Evolutionary conservation across 1,139 yeast species (phyloP), one percentile per base, ranked within the genome.

Genomic region (Hansenula sp.): DNA sequence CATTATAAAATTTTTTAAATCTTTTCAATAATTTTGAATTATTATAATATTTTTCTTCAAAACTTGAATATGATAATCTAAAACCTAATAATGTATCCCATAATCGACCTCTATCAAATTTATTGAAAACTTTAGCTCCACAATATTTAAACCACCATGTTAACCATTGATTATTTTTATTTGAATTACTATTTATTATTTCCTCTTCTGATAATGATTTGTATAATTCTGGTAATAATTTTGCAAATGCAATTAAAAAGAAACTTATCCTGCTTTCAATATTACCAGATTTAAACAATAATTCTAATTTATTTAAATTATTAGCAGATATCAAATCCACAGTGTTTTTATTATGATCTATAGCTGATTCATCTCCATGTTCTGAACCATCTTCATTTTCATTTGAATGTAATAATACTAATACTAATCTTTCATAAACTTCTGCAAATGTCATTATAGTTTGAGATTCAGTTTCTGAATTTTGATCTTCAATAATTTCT

Each of bases 121-220:
- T 73, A 39, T 90, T 82, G 78, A 95, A 81, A 9, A 84, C 90
- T 61, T 86, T 85, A 12, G 94, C 77, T n/a, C 97, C 97, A 56
- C 87, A 77, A 72, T 87, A 89, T 57, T 89, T 87, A 48, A 89
- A 68, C 97, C 97, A 90, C 95, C 96, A 90, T 29, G 87, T 73
- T 29, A 89, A 68, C 97, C 97, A 90, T 56, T 85, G 94, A 52
- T 86, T 94, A 52, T 87, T 90, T 41, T 76, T 73, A 37, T 77
- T 65, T 17, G 59, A 67, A 31, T 81, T 82, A 35, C 80, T 74
- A 42, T 77, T 70, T 39, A 85, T 63, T 30, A 84, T 77, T 46
- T 84, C 92, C 55, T 90, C 97, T 54, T 88, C 96, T 36, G 79
- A 82, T 50, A 90, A 77, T 48, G 79, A 86, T 44, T 75, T 77